phyloP scores from a whole-genome alignment of 108 stramenopile species.

The Cafeteria roenbergensis region DNA sequence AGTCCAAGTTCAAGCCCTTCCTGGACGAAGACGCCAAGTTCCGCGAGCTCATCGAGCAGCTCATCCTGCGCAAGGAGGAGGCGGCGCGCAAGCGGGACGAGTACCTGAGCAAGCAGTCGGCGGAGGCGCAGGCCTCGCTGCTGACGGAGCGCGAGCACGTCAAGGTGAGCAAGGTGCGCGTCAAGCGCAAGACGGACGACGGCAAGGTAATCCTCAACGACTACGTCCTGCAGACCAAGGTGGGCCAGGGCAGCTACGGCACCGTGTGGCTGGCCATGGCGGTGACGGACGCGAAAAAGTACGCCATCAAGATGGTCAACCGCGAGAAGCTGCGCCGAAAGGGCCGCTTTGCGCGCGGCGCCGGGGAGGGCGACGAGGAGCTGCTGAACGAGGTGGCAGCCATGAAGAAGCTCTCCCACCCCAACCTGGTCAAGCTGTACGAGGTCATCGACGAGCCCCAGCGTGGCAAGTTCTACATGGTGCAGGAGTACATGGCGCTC shows the following conservation, averaged over 20 bases:
- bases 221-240: constrained; percentile 45
- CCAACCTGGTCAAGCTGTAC: constrained; percentile 44
- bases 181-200: not conserved
- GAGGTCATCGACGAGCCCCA: constrained; percentile 56
- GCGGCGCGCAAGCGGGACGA: not conserved
- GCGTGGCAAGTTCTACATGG: constrained; percentile 61
- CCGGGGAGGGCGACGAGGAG: constrained; percentile 20
- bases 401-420: constrained; percentile 57
- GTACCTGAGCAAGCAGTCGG: not conserved
- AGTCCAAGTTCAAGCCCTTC: constrained; percentile 11
- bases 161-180: not conserved
- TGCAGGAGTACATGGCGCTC: constrained; percentile 51
- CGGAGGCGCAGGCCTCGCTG: not conserved
- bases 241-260: constrained; percentile 53
- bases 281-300: constrained; percentile 38
- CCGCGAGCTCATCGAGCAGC: not conserved
- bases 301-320: constrained; percentile 58
- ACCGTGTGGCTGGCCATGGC: constrained; percentile 53
- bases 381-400: constrained; percentile 57
- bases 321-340: constrained; percentile 34
- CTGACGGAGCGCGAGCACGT: not conserved
- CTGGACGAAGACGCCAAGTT: not conserved
- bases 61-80: not conserved
- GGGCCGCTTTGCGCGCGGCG: constrained; percentile 3
- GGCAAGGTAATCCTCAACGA: constrained; percentile 44